These are phyloP conservation scores for Clavispora vitiphila DNA, from an alignment of 805 yeast species.

Conservation along the genomic window DNA sequence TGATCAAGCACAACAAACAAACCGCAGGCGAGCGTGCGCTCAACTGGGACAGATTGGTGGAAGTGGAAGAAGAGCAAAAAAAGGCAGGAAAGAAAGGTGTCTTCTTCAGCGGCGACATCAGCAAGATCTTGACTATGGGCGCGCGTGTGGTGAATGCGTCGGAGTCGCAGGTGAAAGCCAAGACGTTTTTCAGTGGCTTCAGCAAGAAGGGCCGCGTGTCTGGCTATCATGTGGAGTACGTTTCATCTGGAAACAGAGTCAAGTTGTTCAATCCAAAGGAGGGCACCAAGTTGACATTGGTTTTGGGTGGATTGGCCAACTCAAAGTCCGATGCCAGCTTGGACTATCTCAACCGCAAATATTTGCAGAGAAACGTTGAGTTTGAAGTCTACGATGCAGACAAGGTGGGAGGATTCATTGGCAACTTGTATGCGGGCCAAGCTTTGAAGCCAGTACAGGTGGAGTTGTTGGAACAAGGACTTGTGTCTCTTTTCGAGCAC, in stretches of 20 bases:
- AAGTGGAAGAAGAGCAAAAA: conserved; percentile 58
- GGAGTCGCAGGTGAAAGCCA: conserved; percentile 66
- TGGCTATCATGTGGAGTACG: conserved; percentile 58
- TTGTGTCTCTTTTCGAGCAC: conserved; percentile 58
- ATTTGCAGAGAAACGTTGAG: conserved; percentile 69
- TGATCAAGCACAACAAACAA: conserved; percentile 70
- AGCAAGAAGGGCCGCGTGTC: conserved; percentile 59
- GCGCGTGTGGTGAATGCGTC: conserved; percentile 75
- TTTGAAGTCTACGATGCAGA: conserved; percentile 67
- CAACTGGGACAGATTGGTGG: conserved; percentile 73
- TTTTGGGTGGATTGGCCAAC: conserved; percentile 67
- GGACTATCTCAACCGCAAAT: conserved; percentile 47
- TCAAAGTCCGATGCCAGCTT: conserved; percentile 34
- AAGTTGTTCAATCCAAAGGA: conserved; percentile 67
- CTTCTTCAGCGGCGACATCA: conserved; percentile 42
- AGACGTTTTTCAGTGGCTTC: conserved; percentile 66
- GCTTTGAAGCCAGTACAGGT: conserved; percentile 51
- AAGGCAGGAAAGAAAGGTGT: conserved; percentile 55
- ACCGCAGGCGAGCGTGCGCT: conserved; percentile 62
- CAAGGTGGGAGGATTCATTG: conserved; percentile 76
- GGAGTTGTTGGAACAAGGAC: conserved; percentile 55
- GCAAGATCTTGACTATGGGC: conserved; percentile 48
- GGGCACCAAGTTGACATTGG: conserved; percentile 61
- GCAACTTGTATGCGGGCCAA: conserved; percentile 53
- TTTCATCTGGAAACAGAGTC: conserved; percentile 63